Base-by-base conservation (phyloP, 2,329 filamentous ascomycete species). In the Diaporthe helianthi region DNA sequence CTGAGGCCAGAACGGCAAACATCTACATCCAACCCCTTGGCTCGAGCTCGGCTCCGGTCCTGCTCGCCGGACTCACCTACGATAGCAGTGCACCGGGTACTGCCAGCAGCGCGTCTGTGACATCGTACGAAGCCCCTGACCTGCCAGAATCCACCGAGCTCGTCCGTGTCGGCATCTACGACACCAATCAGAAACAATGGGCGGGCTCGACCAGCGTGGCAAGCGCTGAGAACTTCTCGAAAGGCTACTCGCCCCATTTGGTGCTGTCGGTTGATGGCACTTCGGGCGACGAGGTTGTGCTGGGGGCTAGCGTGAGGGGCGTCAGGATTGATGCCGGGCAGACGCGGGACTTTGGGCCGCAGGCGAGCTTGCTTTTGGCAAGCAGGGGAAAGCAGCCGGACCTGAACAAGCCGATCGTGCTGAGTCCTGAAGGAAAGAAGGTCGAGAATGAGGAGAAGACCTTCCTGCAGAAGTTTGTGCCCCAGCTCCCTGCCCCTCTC, bases 311-410 rank as follows among this genome's bases (percentile, higher is more conserved):
- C 41, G 76, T 84, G 55, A 85, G 85, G 76, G 87, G 88, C n/a
- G 84, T 88, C 24, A 77, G 77, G 73, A 87, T 91, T 68, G 89
- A 91, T 76, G 89, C 89, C 13, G 89, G 89, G 2, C 83, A 86
- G 73, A 91, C 89, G 74, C 83, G 89, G 72, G 88, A 90, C 76
- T 90, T 90, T 79, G 88, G 87, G 0, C 88, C 89, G 53, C 83
- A 87, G 80, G 87, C 85, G 9, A 77, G 83, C 65, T 79, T 91
- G 58, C 75, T 85, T 53, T 78, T 81, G 29, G 80, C 83, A 51
- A 78, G 75, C 54, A 79, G 77, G 68, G 89, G 88, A 1, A 84
- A 83, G 76, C 83, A 85, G 76, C 88, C 88, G 2, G 83, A 84
- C 73, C 79, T 92, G 74, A 91, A 90, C 74, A 87, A 86, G 79